A percentile compares a stretch with the other conserved stretches of the same genome.
Conservation (phyloP, 352 stramenopile genomes). For the Phytophthora fragariae region DNA sequence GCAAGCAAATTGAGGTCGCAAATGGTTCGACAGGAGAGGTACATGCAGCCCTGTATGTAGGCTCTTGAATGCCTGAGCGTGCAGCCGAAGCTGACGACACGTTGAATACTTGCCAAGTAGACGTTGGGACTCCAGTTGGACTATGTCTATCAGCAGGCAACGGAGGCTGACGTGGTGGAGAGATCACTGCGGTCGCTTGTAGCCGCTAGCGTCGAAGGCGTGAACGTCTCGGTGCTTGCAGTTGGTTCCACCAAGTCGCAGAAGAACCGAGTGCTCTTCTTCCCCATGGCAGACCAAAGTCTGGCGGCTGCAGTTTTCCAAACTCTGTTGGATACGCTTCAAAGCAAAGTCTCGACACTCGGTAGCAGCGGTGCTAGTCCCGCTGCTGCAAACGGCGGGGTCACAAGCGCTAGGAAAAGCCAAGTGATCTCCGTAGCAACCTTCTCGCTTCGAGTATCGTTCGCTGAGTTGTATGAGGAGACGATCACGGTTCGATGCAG, state of each 20-base stretch:
- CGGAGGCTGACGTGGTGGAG: constrained; percentile 54
- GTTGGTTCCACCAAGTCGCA: constrained; percentile 49
- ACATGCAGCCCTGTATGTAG: background rate
- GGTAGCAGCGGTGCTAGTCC: constrained; percentile 15
- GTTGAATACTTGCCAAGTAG: constrained; percentile 18
- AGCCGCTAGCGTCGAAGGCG: constrained; percentile 55
- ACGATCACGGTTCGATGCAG: constrained; percentile 41
- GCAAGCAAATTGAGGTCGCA: constrained; percentile 46
- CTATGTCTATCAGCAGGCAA: constrained; percentile 52
- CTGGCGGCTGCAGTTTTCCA: constrained; percentile 45
- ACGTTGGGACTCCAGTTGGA: constrained; percentile 39
- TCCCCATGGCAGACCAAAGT: constrained; percentile 37
- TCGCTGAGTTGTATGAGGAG: constrained; percentile 68
- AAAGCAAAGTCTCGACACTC: constrained; percentile 36
- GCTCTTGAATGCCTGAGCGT: too few relatives aligned
- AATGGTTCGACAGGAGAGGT: constrained; percentile 44
- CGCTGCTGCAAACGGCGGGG: background rate
- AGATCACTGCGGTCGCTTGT: constrained; percentile 50
- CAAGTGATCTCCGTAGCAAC: constrained; percentile 16
- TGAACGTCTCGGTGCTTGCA: constrained; percentile 56
- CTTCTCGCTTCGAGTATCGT: constrained; percentile 52
- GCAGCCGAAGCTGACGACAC: background rate
- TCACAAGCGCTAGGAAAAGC: constrained; percentile 8
- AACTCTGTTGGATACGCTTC: constrained; percentile 40
- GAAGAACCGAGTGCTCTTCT: constrained; percentile 53